Evolutionary conservation across 768 basidiomycete genomes (phyloP), one percentile per base, ranked within the genome.

Genomic region (Boletus edulis): DNA sequence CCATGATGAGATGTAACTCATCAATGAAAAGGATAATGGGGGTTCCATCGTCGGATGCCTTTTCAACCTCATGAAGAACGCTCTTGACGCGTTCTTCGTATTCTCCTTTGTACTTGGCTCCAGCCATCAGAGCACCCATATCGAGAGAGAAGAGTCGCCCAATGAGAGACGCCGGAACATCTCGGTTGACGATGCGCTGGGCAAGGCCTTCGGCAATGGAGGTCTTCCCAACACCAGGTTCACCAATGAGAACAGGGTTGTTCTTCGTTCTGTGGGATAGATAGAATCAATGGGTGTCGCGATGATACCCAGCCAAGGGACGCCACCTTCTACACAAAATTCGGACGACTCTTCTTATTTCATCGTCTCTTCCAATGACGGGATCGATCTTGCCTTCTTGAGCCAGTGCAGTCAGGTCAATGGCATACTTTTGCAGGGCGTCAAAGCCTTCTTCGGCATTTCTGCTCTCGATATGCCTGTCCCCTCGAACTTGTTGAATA

Each of bases 21-120:
- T 99, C 95, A 61, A 98, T 85, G 79, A 98, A 98, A 37, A 99
- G 83, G 58, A 98, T 92, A 63, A 98, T 81, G 17, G 85, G 84
- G 6, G 81, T 80, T 40, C 90, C 87, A 29, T 90, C 84, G 24
- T 88, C 84, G 0, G 86, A 76, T 0, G 89, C 82, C 73, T 95
- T 94, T 71, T 98, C 95, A 57, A 98, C 86, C 73, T 98, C 96
- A 69, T 87, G 86, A 53, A 99, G 74, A 51, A 98, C 92, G 12
- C 87, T 75, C 70, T 97, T 98, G 74, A 98, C 85, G 39, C 95
- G 89, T 69, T 98, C 95, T 73, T 98, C 95, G 71, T 94, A 99
- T 73, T 98, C 94, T 46, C 89, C 96, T 67, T 94, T 95, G 77
- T 93, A 94, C 68, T 89, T 89, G 18, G 89, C 89, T 39, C 90